Percentiles rank a stretch among this genome's conserved stretches.
phyloP scores from a whole-genome alignment of 2,329 filamentous ascomycete species.

The Biscogniauxia marginata region DNA sequence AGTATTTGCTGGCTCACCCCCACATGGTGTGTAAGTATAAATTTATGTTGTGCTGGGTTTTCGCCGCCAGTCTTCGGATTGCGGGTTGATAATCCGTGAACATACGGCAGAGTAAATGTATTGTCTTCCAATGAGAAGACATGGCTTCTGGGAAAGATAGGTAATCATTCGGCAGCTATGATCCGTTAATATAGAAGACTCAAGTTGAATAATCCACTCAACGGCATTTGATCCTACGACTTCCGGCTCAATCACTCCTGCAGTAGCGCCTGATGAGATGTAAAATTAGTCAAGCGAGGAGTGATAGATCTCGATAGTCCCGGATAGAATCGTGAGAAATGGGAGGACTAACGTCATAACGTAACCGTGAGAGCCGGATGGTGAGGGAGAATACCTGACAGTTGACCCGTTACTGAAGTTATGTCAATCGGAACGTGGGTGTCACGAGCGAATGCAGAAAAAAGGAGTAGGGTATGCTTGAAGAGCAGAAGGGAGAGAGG shows the following conservation, averaged over 20 bases:
- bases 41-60: neutral
- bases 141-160: neutral
- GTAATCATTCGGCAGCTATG: neutral
- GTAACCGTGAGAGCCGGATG: neutral
- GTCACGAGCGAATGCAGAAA: too few species aligned
- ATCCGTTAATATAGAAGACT: neutral
- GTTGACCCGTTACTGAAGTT: too few species aligned
- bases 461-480: neutral
- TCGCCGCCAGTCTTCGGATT: constrained; percentile 3
- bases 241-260: too few species aligned
- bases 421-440: too few species aligned
- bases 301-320: too few species aligned
- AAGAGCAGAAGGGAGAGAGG: neutral
- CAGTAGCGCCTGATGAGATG: too few species aligned
- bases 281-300: too few species aligned
- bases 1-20: constrained; percentile 1
- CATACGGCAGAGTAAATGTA: constrained; percentile 1
- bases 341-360: neutral
- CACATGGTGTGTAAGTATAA: neutral
- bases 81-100: constrained; percentile 12
- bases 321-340: neutral
- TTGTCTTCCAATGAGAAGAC: constrained; percentile 11
- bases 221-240: neutral
- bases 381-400: neutral
- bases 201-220: neutral